Conservation (phyloP, 2,329 filamentous ascomycete genomes). For the Colletotrichum nymphaeae region DNA sequence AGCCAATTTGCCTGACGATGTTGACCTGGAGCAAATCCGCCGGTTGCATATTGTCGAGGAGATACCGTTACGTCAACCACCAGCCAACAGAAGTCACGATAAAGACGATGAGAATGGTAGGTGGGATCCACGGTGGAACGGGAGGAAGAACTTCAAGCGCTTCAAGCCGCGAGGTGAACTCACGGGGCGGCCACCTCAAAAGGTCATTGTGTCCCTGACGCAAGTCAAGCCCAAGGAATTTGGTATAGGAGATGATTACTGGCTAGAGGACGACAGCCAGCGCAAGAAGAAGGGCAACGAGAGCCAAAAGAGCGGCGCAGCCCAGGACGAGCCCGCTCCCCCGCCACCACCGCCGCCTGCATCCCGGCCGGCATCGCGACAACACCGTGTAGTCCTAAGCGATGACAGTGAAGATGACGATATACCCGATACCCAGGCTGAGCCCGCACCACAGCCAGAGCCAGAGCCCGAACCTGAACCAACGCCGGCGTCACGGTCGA, state of each 20-base stretch:
- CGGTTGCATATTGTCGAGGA: constrained; percentile 81
- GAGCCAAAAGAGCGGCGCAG: constrained; percentile 38
- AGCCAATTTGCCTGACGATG: constrained; percentile 66
- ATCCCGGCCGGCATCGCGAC: not conserved
- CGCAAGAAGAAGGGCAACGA: constrained; percentile 43
- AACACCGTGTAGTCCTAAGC: constrained; percentile 44
- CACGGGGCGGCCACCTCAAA: constrained; percentile 53
- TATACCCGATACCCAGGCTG: constrained; percentile 18
- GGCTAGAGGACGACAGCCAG: constrained; percentile 68
- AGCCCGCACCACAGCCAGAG: constrained; percentile 9
- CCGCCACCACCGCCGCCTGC: not conserved
- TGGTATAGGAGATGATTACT: constrained; percentile 82
- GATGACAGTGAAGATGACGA: constrained; percentile 48
- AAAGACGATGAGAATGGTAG: constrained; percentile 65
- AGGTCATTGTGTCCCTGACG: constrained; percentile 76
- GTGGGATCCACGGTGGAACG: constrained; percentile 94
- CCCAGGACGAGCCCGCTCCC: constrained; percentile 6
- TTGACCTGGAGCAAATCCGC: constrained; percentile 79
- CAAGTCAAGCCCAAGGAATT: constrained; percentile 78
- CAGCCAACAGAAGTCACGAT: constrained; percentile 55
- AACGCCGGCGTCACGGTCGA: constrained; percentile 5
- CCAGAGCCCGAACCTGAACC: constrained; percentile 10
- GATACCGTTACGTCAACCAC: constrained; percentile 69
- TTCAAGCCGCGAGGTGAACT: constrained; percentile 73
- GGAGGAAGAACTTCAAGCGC: constrained; percentile 94